A percentile compares a stretch with the other conserved stretches of the same genome.
Conservation (phyloP, 805 yeast species). For the Saccharomycopsis fibuligera region DNA sequence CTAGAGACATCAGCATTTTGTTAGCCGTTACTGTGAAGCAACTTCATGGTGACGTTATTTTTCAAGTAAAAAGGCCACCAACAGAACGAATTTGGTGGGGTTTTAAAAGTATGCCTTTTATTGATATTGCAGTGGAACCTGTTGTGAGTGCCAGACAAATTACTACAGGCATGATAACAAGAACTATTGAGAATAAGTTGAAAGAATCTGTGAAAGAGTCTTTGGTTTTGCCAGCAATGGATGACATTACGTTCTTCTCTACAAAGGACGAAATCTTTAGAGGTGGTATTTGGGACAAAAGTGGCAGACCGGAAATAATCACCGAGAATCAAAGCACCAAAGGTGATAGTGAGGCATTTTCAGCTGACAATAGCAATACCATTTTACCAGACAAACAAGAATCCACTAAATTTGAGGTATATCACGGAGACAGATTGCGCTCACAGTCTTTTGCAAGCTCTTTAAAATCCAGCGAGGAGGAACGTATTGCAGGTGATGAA, state of each 20-base stretch:
- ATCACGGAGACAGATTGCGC: not conserved
- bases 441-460: conserved; percentile 7
- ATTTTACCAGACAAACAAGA: too few relatives aligned
- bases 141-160: conserved; percentile 81
- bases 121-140: conserved; percentile 79
- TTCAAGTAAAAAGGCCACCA: conserved; percentile 83
- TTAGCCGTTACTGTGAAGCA: conserved; percentile 62
- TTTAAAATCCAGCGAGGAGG: not conserved
- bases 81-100: conserved; percentile 88
- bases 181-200: conserved; percentile 69
- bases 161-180: conserved; percentile 72
- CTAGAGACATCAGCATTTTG: conserved; percentile 68
- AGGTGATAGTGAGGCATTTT: too few relatives aligned
- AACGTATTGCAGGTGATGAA: not conserved
- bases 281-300: conserved; percentile 87
- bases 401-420: too few relatives aligned
- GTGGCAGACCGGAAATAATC: not conserved
- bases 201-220: conserved; percentile 75
- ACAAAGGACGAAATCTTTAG: conserved; percentile 68
- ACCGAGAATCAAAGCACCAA: not conserved
- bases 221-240: conserved; percentile 82
- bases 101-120: conserved; percentile 69
- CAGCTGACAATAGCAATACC: too few relatives aligned
- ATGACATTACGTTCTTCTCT: conserved; percentile 68
- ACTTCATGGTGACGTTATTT: conserved; percentile 65